phyloP scores from a whole-genome alignment of 257 asterid species.

The Nicotiana tabacum region DNA sequence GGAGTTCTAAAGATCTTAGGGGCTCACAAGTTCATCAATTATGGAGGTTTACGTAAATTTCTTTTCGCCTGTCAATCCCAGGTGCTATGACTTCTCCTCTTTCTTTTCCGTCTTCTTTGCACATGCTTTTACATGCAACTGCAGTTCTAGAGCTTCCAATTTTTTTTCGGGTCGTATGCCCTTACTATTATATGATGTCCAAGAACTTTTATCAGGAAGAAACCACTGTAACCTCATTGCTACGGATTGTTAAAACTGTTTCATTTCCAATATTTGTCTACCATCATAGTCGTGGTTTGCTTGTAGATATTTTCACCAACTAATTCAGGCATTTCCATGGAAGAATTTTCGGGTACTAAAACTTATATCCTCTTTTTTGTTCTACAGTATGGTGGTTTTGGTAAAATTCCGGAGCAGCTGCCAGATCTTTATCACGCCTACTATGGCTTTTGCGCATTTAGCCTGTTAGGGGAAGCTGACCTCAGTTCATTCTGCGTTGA shows the following conservation, averaged over 20 bases:
- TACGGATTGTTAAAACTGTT: not conserved
- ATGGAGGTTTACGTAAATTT: constrained; percentile 58
- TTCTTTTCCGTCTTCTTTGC: not conserved
- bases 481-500: constrained; percentile 51
- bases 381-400: constrained; percentile 87
- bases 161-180: not conserved
- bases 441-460: constrained; percentile 80
- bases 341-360: not conserved
- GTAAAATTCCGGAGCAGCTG: constrained; percentile 63
- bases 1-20: constrained; percentile 78
- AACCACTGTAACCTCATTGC: not conserved
- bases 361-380: not conserved
- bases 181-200: not conserved
- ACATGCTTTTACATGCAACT: not conserved
- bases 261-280: not conserved
- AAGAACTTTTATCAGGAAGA: not conserved
- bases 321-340: not conserved
- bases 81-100: constrained; percentile 48
- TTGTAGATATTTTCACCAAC: too few relatives aligned
- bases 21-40: constrained; percentile 54
- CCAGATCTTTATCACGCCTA: constrained; percentile 93
- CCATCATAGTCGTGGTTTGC: not conserved
- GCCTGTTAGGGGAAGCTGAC: constrained; percentile 68
- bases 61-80: constrained; percentile 70
- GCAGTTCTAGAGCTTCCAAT: too few relatives aligned